A percentile compares a stretch with the other conserved stretches of the same genome.
These are phyloP conservation scores for Pistacia atlantica DNA, from an alignment of 345 rosid genomes.

Conservation along the genomic window DNA sequence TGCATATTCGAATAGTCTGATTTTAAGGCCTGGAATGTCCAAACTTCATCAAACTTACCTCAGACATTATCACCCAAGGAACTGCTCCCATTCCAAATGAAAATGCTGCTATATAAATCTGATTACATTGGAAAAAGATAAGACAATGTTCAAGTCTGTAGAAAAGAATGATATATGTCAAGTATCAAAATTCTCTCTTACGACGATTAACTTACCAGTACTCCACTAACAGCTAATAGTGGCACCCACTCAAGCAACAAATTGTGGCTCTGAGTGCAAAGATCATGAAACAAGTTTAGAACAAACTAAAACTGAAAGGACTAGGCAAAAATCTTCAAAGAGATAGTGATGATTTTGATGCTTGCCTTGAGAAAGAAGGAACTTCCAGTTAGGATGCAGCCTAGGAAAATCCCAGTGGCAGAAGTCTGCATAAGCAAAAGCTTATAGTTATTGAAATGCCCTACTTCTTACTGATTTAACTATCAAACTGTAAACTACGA, in stretches of 20 bases:
- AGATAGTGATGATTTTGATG: neutral
- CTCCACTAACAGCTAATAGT: constrained; percentile 65
- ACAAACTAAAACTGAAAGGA: neutral
- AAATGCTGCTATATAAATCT: constrained; percentile 69
- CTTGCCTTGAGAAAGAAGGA: constrained; percentile 76
- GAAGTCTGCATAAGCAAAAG: constrained; percentile 49
- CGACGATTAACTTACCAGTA: constrained; percentile 48
- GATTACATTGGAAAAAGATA: constrained; percentile 8
- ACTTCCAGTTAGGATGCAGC: constrained; percentile 74
- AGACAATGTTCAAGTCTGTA: neutral
- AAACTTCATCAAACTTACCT: constrained; percentile 45
- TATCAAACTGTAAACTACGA: neutral
- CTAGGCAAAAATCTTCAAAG: neutral
- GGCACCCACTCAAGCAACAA: constrained; percentile 71
- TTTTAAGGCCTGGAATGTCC: neutral
- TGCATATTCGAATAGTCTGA: neutral
- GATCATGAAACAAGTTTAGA: constrained; percentile 15
- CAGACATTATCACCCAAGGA: constrained; percentile 98
- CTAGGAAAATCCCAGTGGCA: constrained; percentile 72
- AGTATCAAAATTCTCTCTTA: neutral
- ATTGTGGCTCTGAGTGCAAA: constrained; percentile 48
- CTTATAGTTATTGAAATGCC: neutral
- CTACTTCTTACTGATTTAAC: neutral
- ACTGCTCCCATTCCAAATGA: constrained; percentile 94
- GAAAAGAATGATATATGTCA: neutral